phyloP scores from a whole-genome alignment of 805 yeast genomes.

The Pachysolen tannophilus region DNA sequence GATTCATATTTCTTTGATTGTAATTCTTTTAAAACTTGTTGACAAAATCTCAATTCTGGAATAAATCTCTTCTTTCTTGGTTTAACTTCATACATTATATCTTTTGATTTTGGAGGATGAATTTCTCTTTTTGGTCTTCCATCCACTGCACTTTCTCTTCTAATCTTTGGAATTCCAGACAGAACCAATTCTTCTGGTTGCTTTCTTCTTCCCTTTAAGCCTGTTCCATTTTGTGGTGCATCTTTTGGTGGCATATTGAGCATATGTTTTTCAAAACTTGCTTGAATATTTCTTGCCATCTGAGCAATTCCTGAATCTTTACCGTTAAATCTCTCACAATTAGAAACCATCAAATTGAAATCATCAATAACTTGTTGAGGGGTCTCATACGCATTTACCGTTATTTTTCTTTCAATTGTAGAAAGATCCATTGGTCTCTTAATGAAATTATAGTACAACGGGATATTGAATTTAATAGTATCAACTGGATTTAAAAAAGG shows the following conservation, averaged over 20 bases:
- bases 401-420: conserved; percentile 79
- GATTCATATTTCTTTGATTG: conserved; percentile 75
- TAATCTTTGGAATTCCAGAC: conserved; percentile 51
- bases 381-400: conserved; percentile 59
- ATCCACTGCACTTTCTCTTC: conserved; percentile 64
- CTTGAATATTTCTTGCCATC: conserved; percentile 88
- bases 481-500: conserved; percentile 92
- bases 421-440: conserved; percentile 89
- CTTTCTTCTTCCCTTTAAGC: conserved; percentile 21
- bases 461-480: conserved; percentile 78
- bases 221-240: conserved; percentile 21
- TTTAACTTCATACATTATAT: conserved; percentile 81
- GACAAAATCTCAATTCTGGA: conserved; percentile 82
- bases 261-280: conserved; percentile 89
- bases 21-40: conserved; percentile 74
- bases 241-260: conserved; percentile 78
- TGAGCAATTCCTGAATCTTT: conserved; percentile 73
- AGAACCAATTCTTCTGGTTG: conserved; percentile 25
- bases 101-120: conserved; percentile 94
- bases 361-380: conserved; percentile 67
- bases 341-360: conserved; percentile 75
- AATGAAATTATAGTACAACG: conserved; percentile 79
- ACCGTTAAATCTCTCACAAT: conserved; percentile 84
- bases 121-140: conserved; percentile 93
- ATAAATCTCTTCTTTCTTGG: conserved; percentile 91